phyloP scores from a whole-genome alignment of 2,329 filamentous ascomycete species.

The Fusarium nelsonii region DNA sequence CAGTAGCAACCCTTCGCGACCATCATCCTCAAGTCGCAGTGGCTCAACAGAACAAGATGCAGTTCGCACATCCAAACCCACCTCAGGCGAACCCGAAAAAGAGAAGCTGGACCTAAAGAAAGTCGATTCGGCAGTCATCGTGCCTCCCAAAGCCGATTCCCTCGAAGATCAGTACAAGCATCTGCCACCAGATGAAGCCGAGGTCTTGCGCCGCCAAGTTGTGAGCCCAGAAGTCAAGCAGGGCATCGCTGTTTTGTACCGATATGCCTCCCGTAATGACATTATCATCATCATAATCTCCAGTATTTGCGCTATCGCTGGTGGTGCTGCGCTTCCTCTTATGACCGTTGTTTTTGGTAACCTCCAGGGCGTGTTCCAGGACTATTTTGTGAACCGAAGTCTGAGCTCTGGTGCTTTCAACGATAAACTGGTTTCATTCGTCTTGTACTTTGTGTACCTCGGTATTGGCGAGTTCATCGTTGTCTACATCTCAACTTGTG shows the following conservation, averaged over 20 bases:
- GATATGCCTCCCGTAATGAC: constrained; percentile 77
- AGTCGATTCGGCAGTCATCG: constrained; percentile 59
- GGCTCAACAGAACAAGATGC: constrained; percentile 51
- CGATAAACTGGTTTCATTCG: constrained; percentile 69
- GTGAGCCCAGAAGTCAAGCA: constrained; percentile 73
- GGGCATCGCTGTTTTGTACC: constrained; percentile 74
- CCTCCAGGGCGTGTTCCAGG: constrained; percentile 77
- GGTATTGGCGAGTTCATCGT: constrained; percentile 83
- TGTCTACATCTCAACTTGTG: constrained; percentile 81
- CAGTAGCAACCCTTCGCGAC: constrained; percentile 42
- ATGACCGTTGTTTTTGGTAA: constrained; percentile 88
- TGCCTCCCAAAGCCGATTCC: constrained; percentile 52
- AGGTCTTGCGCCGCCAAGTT: constrained; percentile 76
- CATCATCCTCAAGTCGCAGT: constrained; percentile 53
- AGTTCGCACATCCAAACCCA: constrained; percentile 25
- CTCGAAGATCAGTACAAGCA: constrained; percentile 69
- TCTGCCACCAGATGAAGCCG: constrained; percentile 73
- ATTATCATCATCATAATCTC: constrained; percentile 72
- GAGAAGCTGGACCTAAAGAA: constrained; percentile 53
- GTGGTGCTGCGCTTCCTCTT: constrained; percentile 79
- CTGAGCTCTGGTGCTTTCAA: constrained; percentile 69
- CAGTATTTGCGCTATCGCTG: constrained; percentile 73
- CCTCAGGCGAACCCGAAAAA: constrained; percentile 26
- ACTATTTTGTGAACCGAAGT: constrained; percentile 63
- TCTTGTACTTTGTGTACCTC: constrained; percentile 88